phyloP scores from a whole-genome alignment of 148 eudicot genomes.

The Rhododendron ovatum region DNA sequence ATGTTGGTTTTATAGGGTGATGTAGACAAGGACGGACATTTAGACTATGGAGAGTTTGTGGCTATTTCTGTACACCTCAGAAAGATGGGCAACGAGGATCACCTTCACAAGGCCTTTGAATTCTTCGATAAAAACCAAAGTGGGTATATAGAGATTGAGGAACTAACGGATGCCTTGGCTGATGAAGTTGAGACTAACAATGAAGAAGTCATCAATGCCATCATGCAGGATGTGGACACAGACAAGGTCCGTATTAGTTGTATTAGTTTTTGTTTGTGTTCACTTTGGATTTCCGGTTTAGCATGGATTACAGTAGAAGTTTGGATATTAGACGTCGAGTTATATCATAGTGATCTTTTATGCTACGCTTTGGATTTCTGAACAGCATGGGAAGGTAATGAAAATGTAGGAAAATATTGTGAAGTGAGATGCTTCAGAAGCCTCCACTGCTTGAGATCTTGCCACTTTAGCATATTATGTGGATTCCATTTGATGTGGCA shows the following conservation, averaged over 20 bases:
- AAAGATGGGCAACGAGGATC: conserved; percentile 81
- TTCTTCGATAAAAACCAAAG: conserved; percentile 64
- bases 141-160: conserved; percentile 76
- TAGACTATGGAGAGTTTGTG: conserved; percentile 72
- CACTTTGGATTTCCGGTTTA: not conserved
- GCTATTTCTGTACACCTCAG: conserved; percentile 66
- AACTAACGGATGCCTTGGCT: conserved; percentile 56
- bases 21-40: conserved; percentile 60
- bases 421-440: not conserved
- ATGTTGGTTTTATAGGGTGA: conserved; percentile 44
- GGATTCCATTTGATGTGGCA: not conserved
- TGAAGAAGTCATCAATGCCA: conserved; percentile 66
- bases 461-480: not conserved
- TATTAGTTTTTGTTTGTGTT: not conserved
- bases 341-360: not conserved
- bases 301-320: not conserved
- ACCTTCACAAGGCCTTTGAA: conserved; percentile 66
- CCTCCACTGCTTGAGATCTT: not conserved
- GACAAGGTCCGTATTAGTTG: conserved; percentile 47
- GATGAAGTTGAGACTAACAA: conserved; percentile 49
- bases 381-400: not conserved
- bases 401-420: not conserved
- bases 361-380: not conserved
- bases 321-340: too few relatives aligned
- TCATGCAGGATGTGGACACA: conserved; percentile 80